phyloP scores from a whole-genome alignment of 495 filamentous ascomycete genomes.

The Rostrohypoxylon terebratum region DNA sequence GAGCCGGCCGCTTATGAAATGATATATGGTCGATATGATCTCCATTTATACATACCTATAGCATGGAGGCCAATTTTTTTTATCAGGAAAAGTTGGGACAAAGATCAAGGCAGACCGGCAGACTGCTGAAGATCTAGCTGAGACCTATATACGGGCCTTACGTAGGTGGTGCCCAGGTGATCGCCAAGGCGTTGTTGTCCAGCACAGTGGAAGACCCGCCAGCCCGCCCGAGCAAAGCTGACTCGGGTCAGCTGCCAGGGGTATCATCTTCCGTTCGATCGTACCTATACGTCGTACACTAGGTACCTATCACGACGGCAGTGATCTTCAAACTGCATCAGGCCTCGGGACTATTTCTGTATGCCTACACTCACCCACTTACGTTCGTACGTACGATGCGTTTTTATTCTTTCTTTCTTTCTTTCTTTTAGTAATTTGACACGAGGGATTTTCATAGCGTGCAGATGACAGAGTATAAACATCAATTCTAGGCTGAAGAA shows the following conservation, averaged over 20 bases:
- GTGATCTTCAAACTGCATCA: not conserved
- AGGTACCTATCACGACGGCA: not conserved
- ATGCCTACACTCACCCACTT: not conserved
- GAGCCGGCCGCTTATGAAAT: not conserved
- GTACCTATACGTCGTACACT: no score
- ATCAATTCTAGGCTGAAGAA: not conserved
- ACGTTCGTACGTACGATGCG: not conserved
- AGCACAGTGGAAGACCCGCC: slow-evolving; percentile 9
- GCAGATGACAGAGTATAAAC: not conserved
- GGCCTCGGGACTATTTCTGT: not conserved
- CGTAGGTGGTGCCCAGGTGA: no score
- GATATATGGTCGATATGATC: not conserved
- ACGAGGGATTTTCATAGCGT: not conserved
- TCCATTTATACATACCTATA: slow-evolving; percentile 5
- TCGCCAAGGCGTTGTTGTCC: slow-evolving; percentile 6
- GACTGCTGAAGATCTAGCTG: slow-evolving; percentile 26
- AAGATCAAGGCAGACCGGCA: slow-evolving; percentile 5
- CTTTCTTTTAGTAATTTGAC: not conserved
- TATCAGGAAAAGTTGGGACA: slow-evolving; percentile 3
- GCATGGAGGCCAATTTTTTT: slow-evolving; percentile 20
- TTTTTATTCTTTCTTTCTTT: not conserved
- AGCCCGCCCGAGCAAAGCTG: slow-evolving; percentile 4
- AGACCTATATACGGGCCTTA: slow-evolving; percentile 9
- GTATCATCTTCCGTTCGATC: not conserved
- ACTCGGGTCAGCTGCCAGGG: slow-evolving; percentile 8